Evolutionary conservation across 2,329 filamentous ascomycete genomes (phyloP), one percentile per base, ranked within the genome.

Genomic region (Akanthomyces dipterigenus): DNA sequence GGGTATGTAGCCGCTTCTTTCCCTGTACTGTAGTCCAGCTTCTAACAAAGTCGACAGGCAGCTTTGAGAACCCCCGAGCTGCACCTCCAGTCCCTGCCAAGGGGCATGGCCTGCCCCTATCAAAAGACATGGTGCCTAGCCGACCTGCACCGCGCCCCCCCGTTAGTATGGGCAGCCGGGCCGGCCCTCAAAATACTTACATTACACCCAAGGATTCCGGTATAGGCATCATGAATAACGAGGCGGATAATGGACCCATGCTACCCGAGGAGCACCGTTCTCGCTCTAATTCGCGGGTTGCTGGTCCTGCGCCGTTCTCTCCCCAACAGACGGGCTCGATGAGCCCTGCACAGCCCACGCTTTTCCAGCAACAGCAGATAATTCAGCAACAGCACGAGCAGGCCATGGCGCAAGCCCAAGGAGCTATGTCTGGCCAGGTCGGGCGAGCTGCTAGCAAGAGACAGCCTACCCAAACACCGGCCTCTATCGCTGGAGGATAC

Each of bases 41-140:
- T 6, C 61, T 62, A 54, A 62, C 14, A 8, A 24, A 31, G 24
- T 45, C 53, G 14, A 26, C 40, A 82, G 90, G 91, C 72, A 98
- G 91, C 79, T 99, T 98, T 76, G 95, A 98, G 77, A 98, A 99
- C 71, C 95, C 95, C 54, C 86, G 95, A 70, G 90, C 93, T 20
- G 90, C 95, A 43, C 95, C 95, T 65, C 95, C 93, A 12, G 90
- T 97, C 63, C 93, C 93, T 62, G 73, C 75, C 50, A 80, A 79
- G 54, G 76, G 80, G 62, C 76, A 75, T 62, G 77, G 74, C 49
- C 72, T 77, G 36, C 76, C 78, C 46, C 71, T 75, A 61, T 59
- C 64, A 61, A 83, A 83, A 71, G 83, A 85, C 65, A 72, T 82
- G 64, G 82, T 96, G 70, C 93, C 95, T 55, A 89, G 86, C 69